Evolutionary conservation across 1,284 basidiomycete genomes (phyloP), one percentile per base, ranked within the genome.

Genomic region (Exobasidium rhododendri): DNA sequence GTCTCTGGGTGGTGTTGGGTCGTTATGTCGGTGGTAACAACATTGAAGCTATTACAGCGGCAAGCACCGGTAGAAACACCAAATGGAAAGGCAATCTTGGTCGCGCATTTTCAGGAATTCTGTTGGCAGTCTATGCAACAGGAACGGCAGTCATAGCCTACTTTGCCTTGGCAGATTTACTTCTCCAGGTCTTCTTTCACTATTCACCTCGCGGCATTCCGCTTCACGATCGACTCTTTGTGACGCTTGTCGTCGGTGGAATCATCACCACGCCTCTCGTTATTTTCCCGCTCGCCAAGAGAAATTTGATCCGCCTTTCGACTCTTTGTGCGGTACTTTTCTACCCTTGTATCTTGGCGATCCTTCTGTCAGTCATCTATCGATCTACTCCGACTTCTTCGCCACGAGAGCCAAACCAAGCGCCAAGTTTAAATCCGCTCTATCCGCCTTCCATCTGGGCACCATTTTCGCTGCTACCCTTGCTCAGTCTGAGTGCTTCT

Each of bases 101-200:
- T 4, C 50, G 70, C 28, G 69, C 62, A 0, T 22, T 72, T 4
- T 65, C 69, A 13, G 73, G 75, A 4, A 20, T 69, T 2, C 55
- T 74, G 7, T 62, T 78, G 0, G 73, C 71, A 4, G 30, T 65
- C 1, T 78, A 79, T 45, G 73, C 75, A n/a, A 76, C 71, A 2
- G 74, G 74, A 5, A 68, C 69, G 22, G 77, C 77, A 22, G 66
- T 75, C 52, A 67, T 79, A 26, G 75, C 72, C 31, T 78, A 79
- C 62, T 73, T 75, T 63, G 67, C 75, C 4, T 64, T 77, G 28
- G 73, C 74, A 1, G 74, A 79, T 58, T 61, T 77, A 40, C 63
- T 79, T 0, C 62, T 77, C 6, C 77, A 77, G 35, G 71, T 78
- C 24, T 71, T 73, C 26, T 71, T 77, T 59, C 69, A 77, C 66